These are phyloP conservation scores for Dichotomopilus funicola DNA, from an alignment of 2,329 filamentous ascomycete species.

Conservation along the genomic window DNA sequence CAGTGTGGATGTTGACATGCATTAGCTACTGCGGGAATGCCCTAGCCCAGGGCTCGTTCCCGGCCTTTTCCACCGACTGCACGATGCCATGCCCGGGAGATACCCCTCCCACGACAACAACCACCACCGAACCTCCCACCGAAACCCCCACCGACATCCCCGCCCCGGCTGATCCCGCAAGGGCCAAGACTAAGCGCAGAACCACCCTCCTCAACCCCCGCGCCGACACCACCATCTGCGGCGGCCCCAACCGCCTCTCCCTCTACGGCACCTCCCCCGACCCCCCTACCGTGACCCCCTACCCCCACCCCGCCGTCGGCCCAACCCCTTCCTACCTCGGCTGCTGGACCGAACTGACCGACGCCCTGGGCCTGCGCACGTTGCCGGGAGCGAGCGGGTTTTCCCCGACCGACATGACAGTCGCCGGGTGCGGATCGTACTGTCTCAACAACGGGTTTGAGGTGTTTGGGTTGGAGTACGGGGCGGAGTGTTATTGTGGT, in stretches of 20 bases:
- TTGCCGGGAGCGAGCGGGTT: constrained; percentile 10
- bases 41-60: constrained; percentile 15
- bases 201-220: too few relatives aligned
- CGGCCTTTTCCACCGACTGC: constrained; percentile 18
- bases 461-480: constrained; percentile 21
- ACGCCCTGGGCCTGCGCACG: constrained; percentile 8
- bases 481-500: constrained; percentile 24
- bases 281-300: constrained; percentile 9
- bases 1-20: background rate
- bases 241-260: constrained; percentile 18
- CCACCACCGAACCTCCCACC: too few relatives aligned
- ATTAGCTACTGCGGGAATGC: constrained; percentile 17
- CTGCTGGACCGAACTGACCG: constrained; percentile 17
- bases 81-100: constrained; percentile 16
- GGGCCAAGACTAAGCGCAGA: too few relatives aligned
- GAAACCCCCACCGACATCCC: too few relatives aligned
- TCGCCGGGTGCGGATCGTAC: constrained; percentile 14
- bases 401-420: constrained; percentile 14
- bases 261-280: constrained; percentile 12
- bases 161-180: too few relatives aligned
- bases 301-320: constrained; percentile 9
- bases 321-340: constrained; percentile 4
- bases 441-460: constrained; percentile 18
- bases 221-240: constrained; percentile 9
- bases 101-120: background rate